Evolutionary conservation across 106 monocot species (phyloP).

Genomic region (Vanilla planifolia): DNA sequence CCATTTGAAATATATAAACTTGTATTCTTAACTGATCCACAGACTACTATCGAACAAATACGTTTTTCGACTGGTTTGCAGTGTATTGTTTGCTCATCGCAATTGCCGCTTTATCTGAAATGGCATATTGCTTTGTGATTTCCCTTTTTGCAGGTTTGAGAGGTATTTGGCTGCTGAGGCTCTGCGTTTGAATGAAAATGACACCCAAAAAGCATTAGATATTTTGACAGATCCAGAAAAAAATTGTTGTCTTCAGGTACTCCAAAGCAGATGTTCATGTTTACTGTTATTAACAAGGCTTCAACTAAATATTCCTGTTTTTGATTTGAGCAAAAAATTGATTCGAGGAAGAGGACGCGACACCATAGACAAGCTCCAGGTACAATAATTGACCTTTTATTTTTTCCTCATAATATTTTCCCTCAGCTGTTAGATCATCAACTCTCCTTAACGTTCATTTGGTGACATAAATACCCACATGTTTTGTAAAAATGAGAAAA

Average conservation of each 20-base stretch:
- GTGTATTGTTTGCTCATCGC: too few species aligned
- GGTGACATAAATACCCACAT: background rate
- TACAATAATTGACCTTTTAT: background rate
- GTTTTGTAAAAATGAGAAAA: background rate
- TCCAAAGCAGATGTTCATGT: background rate
- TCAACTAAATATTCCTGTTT: background rate
- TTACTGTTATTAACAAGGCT: background rate
- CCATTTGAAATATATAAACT: too few species aligned
- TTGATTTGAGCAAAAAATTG: conserved; percentile 30
- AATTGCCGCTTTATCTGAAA: too few species aligned
- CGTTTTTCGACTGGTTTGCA: too few species aligned
- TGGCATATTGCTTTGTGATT: background rate
- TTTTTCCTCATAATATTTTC: background rate
- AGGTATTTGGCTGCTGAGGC: conserved; percentile 84
- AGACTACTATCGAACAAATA: too few species aligned
- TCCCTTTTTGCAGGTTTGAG: conserved; percentile 56
- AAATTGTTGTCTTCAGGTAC: conserved; percentile 67
- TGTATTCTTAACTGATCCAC: too few species aligned
- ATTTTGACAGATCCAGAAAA: conserved; percentile 76
- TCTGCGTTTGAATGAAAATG: conserved; percentile 79
- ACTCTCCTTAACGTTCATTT: background rate
- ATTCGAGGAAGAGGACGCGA: conserved; percentile 19
- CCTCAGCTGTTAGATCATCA: background rate
- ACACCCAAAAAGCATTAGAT: conserved; percentile 73
- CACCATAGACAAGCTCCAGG: conserved; percentile 9